Evolutionary conservation across 192 early-diverging fungal species (phyloP).

Genomic region (Pilaira anomala): DNA sequence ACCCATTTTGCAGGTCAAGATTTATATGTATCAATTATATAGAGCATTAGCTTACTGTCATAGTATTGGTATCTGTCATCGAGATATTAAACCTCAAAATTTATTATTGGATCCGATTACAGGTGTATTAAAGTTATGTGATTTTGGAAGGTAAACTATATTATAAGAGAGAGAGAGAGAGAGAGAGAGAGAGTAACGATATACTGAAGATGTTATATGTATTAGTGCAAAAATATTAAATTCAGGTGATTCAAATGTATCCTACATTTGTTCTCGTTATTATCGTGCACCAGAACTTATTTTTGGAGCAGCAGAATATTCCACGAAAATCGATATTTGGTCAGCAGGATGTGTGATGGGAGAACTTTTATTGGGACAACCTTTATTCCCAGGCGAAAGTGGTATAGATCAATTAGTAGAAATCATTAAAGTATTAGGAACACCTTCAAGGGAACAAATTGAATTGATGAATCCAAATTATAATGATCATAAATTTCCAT

Average conservation of each 20-base stretch:
- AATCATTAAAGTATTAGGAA: slow-evolving; percentile 99
- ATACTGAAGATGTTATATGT: neutral
- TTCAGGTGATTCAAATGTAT: slow-evolving; percentile 95
- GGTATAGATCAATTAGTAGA: slow-evolving; percentile 98
- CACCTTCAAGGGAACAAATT: slow-evolving; percentile 94
- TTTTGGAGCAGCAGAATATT: slow-evolving; percentile 94
- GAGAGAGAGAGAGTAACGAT: neutral
- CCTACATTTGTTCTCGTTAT: slow-evolving; percentile 97
- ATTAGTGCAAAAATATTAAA: slow-evolving; percentile 89
- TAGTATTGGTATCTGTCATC: slow-evolving; percentile 95
- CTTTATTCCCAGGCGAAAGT: slow-evolving; percentile 93
- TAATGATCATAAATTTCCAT: slow-evolving; percentile 97
- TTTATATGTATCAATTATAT: slow-evolving; percentile 99
- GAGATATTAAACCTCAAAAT: slow-evolving; percentile 99
- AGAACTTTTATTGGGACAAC: slow-evolving; percentile 90
- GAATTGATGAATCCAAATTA: slow-evolving; percentile 98
- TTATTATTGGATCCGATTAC: slow-evolving; percentile 85
- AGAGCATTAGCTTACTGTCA: slow-evolving; percentile 96
- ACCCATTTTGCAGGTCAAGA: slow-evolving; percentile 92
- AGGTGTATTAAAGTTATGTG: slow-evolving; percentile 96
- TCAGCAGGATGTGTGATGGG: slow-evolving; percentile 96
- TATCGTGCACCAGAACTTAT: slow-evolving; percentile 97
- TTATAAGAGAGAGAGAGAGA: neutral
- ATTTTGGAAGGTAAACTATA: slow-evolving; percentile 88
- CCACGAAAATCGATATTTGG: slow-evolving; percentile 89